Base-by-base conservation (phyloP, 1,139 yeast species). In the Pichia cactophila region DNA sequence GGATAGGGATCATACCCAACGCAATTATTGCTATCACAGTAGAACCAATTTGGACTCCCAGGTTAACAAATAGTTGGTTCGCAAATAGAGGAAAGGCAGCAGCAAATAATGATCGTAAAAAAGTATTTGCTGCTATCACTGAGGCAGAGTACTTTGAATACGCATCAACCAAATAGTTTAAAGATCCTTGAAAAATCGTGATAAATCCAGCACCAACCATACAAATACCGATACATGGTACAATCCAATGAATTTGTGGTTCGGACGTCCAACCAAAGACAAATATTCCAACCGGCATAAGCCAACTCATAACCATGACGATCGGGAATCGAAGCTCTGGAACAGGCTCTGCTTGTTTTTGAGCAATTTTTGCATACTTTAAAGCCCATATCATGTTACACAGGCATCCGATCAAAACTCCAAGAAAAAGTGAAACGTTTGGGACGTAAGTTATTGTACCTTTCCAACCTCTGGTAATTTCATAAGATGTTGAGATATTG, bases 11-110 rank as follows among this genome's bases (percentile, higher is more conserved):
- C 77, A 85, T 71, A 0, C 68, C 74, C 10, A 78, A 53, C 0
- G 82, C 71, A 37, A 82, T 61, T 58, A 81, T 76, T 0, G 78
- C 88, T 46, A 83, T 63, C 2, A 82, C 53, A 33, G 76, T 70
- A 3, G 78, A 69, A 4, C 87, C 90, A 88, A 89, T 83, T 47
- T 70, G 70, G 3, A 75, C 72, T 0, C 86, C 89, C 16, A 61
- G 42, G 33, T 54, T 56, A 45, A 66, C 61, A 62, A 75, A 81
- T 71, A 85, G 69, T 50, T 77, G 77, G 26, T 77, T 70, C 2
- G 84, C 80, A 64, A 86, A 86, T 40, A 87, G 68, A 1, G 95
- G 95, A 68, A 88, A 86, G 1, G 84, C 78, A 8, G 86, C 85
- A 5, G 89, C 88, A 69, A 83, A 69, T 2, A 77, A 59, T 50